Evolutionary conservation across 768 basidiomycete genomes (phyloP), one percentile per base, ranked within the genome.

Genomic region (Mycena chlorophos): DNA sequence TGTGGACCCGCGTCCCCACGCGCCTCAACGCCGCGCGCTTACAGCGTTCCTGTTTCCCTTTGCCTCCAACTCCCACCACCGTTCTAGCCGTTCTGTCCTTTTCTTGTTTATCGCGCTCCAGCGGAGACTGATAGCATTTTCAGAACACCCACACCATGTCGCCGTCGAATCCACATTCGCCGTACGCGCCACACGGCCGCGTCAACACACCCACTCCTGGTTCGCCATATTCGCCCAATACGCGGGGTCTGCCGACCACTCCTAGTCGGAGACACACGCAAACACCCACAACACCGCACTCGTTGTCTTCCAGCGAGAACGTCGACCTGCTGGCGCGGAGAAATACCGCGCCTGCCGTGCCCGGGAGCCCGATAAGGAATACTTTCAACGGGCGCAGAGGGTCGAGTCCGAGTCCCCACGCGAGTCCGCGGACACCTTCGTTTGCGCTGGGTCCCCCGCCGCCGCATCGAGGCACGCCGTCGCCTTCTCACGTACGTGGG

Each of bases 281-380:
- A 37, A 37, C 34, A n/a, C 34, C 34, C 34, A 37, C n/a, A 37
- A 37, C 12, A 37, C 34, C 10, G 12, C 10, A 37, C 34, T n/a
- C n/a, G n/a, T n/a, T n/a, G 31, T 34, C 31, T 34, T 34, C 31
- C 31, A 34, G 10, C 8, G 17, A 8, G 31, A 17, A 8, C 8
- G 17, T 17, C 10, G 17, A 20, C 23, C 23, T 27, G n/a, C 5
- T 19, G 26, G 17, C 47, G 12, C 26, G 51, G 38, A 46, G 56
- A 51, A 34, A 57, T 31, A 53, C 56, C 25, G 20, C 46, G 38
- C 39, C 56, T 16, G 38, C 56, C n/a, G 19, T 49, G 13, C 27
- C 34, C n/a, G 47, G 19, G 31, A 46, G 45, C 25, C 45, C 45
- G 12, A 28, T 46, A 28, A 23, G 45, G 45, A 46, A 46, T 19